These are phyloP conservation scores for Nothophoma quercina DNA, from an alignment of 2,329 filamentous ascomycete genomes.

Conservation along the genomic window DNA sequence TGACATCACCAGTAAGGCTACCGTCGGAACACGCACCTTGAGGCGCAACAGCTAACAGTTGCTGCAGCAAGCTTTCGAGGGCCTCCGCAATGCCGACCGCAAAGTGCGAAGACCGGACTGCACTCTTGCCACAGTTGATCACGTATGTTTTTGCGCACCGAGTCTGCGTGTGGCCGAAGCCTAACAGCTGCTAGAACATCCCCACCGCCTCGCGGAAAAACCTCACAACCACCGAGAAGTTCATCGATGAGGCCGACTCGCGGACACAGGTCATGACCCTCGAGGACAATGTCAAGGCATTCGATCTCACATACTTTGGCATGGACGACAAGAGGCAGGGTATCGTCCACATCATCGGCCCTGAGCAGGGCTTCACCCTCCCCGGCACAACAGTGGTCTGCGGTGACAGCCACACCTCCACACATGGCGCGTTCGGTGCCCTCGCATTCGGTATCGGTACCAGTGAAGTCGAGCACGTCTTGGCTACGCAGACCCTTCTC, in stretches of 20 bases:
- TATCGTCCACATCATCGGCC: conserved; percentile 97
- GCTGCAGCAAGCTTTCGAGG: conserved; percentile 90
- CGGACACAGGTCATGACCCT: conserved; percentile 93
- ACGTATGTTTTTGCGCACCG: conserved; percentile 67
- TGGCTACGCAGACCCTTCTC: conserved; percentile 94
- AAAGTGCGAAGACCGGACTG: conserved; percentile 93
- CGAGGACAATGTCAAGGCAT: conserved; percentile 96
- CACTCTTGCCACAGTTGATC: conserved; percentile 94
- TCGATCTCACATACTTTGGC: conserved; percentile 96
- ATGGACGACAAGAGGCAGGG: conserved; percentile 96
- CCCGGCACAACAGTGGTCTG: conserved; percentile 97
- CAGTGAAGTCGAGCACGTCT: conserved; percentile 96
- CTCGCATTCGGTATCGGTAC: conserved; percentile 97
- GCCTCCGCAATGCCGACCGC: conserved; percentile 85
- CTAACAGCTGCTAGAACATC: conserved; percentile 72
- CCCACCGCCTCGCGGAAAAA: conserved; percentile 89
- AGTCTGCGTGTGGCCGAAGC: conserved; percentile 8
- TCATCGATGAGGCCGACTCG: conserved; percentile 94
- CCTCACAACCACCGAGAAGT: conserved; percentile 91
- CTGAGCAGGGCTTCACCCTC: conserved; percentile 97
- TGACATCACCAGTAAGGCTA: conserved; percentile 84
- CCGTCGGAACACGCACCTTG: conserved; percentile 1
- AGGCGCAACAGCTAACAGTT: neutral
- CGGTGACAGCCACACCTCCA: conserved; percentile 97
- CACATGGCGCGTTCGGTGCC: conserved; percentile 94